Evolutionary conservation across 129 eudicot species (phyloP), one percentile per base, ranked within the genome.

Genomic region (Chrysanthemum makinoi): DNA sequence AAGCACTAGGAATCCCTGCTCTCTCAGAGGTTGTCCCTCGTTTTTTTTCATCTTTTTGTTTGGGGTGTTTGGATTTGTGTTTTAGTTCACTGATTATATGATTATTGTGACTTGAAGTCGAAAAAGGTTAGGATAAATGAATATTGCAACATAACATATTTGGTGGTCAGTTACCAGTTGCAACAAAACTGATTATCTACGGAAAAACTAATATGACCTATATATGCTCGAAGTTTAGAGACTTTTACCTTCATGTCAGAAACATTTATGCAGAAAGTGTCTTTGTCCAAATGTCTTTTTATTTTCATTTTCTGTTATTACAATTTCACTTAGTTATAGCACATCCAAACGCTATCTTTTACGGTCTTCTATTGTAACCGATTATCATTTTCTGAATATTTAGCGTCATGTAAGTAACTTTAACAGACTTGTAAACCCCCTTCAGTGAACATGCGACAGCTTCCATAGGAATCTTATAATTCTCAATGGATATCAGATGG

Each of bases 21-120:
- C 88, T 93, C 55, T 89, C 96, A 39, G 80, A 83, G 91, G 96
- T 90, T 65, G 53, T 76, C 59, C 54, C 58, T 71, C 75, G 66
- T 67, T 17, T 55, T 51, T 46, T 20, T 66, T 17, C 43, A 14
- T 67, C 8, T 39, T 39, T 39, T 39, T 39, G 46, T 39, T 39
- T 8, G 46, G 46, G 46, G 46, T 39, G 46, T 39, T 39, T 39
- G 46, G 46, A 39, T 39, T 39, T 39, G 46, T 39, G 46, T 39
- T 39, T 39, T 39, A 39, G 10, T 30, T 30, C 9, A 10, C 46
- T 39, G 46, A 39, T 39, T 39, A 39, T 39, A 39, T 39, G 10
- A 39, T 39, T 39, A 39, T 39, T 39, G 46, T 39, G 10, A 1
- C 46, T 6, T 39, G 46, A 39, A 39, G 46, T 6, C 46, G 46